Evolutionary conservation across 257 asterid species (phyloP), one percentile per base, ranked within the genome.

Genomic region (Osmanthus fragrans): DNA sequence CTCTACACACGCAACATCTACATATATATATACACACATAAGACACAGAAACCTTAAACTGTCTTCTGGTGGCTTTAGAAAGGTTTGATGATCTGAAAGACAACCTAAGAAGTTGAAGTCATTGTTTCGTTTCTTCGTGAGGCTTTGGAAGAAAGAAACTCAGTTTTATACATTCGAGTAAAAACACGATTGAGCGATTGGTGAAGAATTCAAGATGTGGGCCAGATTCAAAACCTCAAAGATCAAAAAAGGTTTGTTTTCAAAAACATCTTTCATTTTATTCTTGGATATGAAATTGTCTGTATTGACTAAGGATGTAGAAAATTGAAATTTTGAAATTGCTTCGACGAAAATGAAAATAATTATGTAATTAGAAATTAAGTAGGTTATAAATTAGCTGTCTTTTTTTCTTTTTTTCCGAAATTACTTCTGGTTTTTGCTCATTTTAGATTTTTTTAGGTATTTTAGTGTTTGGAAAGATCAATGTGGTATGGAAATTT

Each of bases 131-230:
- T 68, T 56, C 21, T n/a, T 54, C 74, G 15, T 19, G 30, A 33
- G 71, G 33, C 66, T 54, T 40, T 18, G 8, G 51, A 11, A 72
- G 69, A 70, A 12, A 71, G 34, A 76, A 37, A 42, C 8, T 30
- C 42, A 73, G 40, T 42, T 45, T 47, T 11, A 40, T 40, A 40
- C 19, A 45, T 3, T 12, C 56, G 15, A 47, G n/a, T 47, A 47
- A n/a, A n/a, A n/a, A 47, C 4, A 13, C 1, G n/a, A 47, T 13
- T 1, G 27, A 54, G 64, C 11, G 10, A 56, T n/a, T 60, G 68
- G 68, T 23, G 47, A 84, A 65, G 60, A 77, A 73, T 16, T 51
- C 77, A 81, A 82, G 85, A 91, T 89, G 96, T 87, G 84, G 89
- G 33, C 85, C 11, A 70, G 81, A 71, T 72, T 87, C 83, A 81